Percentiles rank a stretch among this genome's conserved stretches.
Conservation (phyloP, 2,329 filamentous ascomycete genomes). For the Aureobasidium uvarum region DNA sequence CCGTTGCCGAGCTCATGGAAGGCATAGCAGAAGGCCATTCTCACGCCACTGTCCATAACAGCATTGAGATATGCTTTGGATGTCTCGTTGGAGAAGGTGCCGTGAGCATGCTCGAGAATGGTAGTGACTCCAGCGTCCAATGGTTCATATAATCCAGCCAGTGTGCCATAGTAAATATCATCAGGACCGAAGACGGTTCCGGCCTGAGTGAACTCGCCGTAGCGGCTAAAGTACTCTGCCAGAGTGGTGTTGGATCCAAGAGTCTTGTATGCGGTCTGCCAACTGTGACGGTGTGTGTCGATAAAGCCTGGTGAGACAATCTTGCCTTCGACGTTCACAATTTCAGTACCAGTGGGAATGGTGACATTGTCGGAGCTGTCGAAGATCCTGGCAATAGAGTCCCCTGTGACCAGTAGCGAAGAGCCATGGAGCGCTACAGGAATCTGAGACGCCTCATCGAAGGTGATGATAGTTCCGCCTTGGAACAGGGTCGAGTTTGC, state of each 20-base stretch:
- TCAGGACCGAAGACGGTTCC: slow-evolving; percentile 40
- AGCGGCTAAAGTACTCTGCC: slow-evolving; percentile 50
- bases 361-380: background rate
- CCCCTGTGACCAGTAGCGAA: slow-evolving; percentile 19
- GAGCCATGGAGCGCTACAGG: background rate
- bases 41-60: slow-evolving; percentile 27
- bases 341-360: slow-evolving; percentile 24
- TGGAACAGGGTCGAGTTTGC: slow-evolving; percentile 4
- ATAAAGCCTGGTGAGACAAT: slow-evolving; percentile 45
- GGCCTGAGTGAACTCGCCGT: slow-evolving; percentile 38
- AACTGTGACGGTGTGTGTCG: slow-evolving; percentile 50
- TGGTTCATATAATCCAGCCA: slow-evolving; percentile 50
- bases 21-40: slow-evolving; percentile 43
- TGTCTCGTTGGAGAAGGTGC: slow-evolving; percentile 36
- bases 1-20: slow-evolving; percentile 1
- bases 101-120: slow-evolving; percentile 54
- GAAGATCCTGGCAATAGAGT: slow-evolving; percentile 11
- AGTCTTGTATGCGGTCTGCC: slow-evolving; percentile 58
- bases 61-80: slow-evolving; percentile 17
- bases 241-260: slow-evolving; percentile 53
- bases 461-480: slow-evolving; percentile 24
- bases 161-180: slow-evolving; percentile 51
- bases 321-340: slow-evolving; percentile 44
- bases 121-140: slow-evolving; percentile 57
- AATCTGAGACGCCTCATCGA: slow-evolving; percentile 17